phyloP scores from a whole-genome alignment of 2,329 filamentous ascomycete genomes.

The Aspergillus pseudotamarii region DNA sequence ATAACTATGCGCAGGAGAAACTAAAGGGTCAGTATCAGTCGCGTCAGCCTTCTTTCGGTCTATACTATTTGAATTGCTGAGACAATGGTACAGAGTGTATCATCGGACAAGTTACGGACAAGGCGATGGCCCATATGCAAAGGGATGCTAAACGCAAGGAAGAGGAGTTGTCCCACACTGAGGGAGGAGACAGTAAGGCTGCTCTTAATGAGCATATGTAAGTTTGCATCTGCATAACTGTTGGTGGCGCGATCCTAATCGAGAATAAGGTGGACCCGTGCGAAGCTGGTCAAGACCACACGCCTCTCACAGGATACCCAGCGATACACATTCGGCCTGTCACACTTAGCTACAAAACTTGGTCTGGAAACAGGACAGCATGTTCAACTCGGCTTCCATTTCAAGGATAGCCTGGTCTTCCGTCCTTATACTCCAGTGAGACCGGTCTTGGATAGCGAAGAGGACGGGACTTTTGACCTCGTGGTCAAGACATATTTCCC shows the following conservation, averaged over 20 bases:
- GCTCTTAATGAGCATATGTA: conserved; percentile 41
- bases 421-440: conserved; percentile 55
- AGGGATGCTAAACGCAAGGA: neutral
- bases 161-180: neutral
- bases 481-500: conserved; percentile 49
- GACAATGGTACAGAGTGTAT: conserved; percentile 48
- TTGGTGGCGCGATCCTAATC: neutral
- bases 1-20: conserved; percentile 55
- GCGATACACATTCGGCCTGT: conserved; percentile 23
- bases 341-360: conserved; percentile 43
- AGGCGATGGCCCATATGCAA: neutral
- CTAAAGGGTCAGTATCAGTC: conserved; percentile 46
- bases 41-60: conserved; percentile 29
- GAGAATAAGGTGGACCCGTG: conserved; percentile 48
- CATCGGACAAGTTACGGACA: conserved; percentile 43
- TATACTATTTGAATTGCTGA: neutral
- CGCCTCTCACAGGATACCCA: conserved; percentile 45
- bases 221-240: neutral
- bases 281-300: conserved; percentile 46
- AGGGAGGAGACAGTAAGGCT: conserved; percentile 24
- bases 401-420: conserved; percentile 54
- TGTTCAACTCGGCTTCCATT: conserved; percentile 56
- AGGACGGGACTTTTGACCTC: conserved; percentile 11
- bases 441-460: conserved; percentile 45
- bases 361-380: conserved; percentile 57